phyloP scores from a whole-genome alignment of 2,329 filamentous ascomycete genomes.

The Calonectria montana region DNA sequence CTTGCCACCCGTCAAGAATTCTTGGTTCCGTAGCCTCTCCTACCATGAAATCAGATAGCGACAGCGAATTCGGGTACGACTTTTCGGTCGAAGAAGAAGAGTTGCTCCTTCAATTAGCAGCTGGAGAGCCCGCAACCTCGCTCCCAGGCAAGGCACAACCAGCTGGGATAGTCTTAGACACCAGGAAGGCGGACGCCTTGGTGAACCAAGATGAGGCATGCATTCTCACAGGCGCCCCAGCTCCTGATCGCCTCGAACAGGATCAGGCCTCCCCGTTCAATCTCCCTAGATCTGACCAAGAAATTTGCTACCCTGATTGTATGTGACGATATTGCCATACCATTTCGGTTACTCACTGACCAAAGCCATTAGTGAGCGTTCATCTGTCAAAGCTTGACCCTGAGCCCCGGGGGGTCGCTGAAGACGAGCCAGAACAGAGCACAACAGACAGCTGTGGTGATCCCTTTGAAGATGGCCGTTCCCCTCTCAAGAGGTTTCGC shows the following conservation, averaged over 20 bases:
- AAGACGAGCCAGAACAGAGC: constrained; percentile 22
- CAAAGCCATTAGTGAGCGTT: constrained; percentile 72
- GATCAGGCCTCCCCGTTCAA: neutral
- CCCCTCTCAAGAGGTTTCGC: constrained; percentile 83
- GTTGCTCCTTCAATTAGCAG: constrained; percentile 50
- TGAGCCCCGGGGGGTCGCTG: constrained; percentile 24
- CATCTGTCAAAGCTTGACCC: constrained; percentile 47
- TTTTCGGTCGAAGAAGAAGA: constrained; percentile 59
- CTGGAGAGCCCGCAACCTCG: constrained; percentile 29
- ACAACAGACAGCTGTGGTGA: constrained; percentile 13
- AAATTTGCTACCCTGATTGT: constrained; percentile 65
- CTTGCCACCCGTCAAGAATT: constrained; percentile 37
- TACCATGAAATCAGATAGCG: constrained; percentile 45
- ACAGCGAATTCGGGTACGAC: constrained; percentile 60
- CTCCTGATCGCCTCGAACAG: neutral
- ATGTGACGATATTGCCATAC: constrained; percentile 42
- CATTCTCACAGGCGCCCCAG: neutral
- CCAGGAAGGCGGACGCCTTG: constrained; percentile 29
- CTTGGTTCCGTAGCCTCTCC: constrained; percentile 21
- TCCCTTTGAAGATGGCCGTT: constrained; percentile 49
- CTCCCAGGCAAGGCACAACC: constrained; percentile 24
- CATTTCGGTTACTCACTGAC: constrained; percentile 66
- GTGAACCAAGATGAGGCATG: constrained; percentile 21
- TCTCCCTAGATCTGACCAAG: constrained; percentile 34
- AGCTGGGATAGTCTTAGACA: constrained; percentile 37